These are phyloP conservation scores for Exobasidium cylindrosporum DNA, from an alignment of 1,284 basidiomycete genomes.

Conservation along the genomic window DNA sequence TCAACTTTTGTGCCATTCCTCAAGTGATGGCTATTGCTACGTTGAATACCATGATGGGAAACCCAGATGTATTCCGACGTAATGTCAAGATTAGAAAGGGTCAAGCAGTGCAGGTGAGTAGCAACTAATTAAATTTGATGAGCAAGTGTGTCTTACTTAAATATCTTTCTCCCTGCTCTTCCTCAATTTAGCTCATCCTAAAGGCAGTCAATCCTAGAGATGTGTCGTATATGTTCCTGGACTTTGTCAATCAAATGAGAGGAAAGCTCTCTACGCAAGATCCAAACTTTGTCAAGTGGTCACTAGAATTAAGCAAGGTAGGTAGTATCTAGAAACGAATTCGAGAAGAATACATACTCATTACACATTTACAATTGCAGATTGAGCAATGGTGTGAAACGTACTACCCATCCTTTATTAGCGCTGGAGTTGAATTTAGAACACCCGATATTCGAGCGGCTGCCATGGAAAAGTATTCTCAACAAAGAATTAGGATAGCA, in stretches of 20 bases:
- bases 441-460: conserved; percentile 29
- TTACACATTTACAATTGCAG: too few relatives aligned
- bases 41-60: conserved; percentile 86
- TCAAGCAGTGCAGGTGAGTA: conserved; percentile 72
- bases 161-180: not conserved
- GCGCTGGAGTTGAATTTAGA: conserved; percentile 17
- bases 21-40: conserved; percentile 96
- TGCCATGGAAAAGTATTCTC: conserved; percentile 31
- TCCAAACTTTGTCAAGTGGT: conserved; percentile 67
- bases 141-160: not conserved
- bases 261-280: conserved; percentile 73
- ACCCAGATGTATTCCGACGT: conserved; percentile 77
- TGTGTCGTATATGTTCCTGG: conserved; percentile 82
- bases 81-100: conserved; percentile 97
- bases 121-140: too few relatives aligned
- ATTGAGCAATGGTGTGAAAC: conserved; percentile 53
- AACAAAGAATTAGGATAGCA: conserved; percentile 10
- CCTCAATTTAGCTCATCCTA: conserved; percentile 78
- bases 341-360: too few relatives aligned
- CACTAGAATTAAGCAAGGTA: conserved; percentile 37
- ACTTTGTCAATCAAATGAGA: conserved; percentile 79
- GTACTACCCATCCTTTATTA: conserved; percentile 47
- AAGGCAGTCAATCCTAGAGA: conserved; percentile 85
- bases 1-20: conserved; percentile 95
- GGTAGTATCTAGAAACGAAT: conserved; percentile 2